Percentiles rank a stretch among this genome's conserved stretches.
Evolutionary conservation across 2,329 filamentous ascomycete species (phyloP).

Genomic region (Fusarium udum): DNA sequence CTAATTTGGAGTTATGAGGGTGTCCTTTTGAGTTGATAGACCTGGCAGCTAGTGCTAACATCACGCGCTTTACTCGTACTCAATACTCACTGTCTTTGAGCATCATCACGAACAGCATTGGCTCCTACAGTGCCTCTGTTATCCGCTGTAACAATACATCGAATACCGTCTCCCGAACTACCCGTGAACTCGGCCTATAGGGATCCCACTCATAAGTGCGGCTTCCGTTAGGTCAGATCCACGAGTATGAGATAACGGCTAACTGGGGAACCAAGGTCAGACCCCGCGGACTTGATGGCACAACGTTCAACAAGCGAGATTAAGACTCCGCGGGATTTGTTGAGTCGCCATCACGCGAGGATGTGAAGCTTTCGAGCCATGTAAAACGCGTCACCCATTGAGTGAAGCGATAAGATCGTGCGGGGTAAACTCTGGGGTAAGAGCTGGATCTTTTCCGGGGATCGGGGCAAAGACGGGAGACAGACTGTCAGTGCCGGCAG

Average conservation of each 20-base stretch:
- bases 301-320: neutral
- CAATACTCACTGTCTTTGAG: neutral
- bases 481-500: neutral
- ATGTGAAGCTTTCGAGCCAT: neutral
- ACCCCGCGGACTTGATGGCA: neutral
- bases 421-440: neutral
- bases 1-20: neutral
- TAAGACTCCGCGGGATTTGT: neutral
- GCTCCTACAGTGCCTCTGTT: neutral
- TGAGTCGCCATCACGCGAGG: neutral
- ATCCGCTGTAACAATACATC: fast-evolving
- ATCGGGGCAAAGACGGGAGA: neutral
- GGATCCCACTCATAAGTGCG: neutral
- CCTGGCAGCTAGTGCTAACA: neutral
- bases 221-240: neutral
- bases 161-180: neutral
- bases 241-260: neutral
- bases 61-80: fast-evolving
- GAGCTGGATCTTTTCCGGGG: neutral
- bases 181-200: neutral
- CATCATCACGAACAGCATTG: neutral
- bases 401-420: neutral
- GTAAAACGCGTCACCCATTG: neutral
- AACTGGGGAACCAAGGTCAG: too few species aligned
- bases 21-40: neutral